Percentiles rank a stretch among this genome's conserved stretches.
Conservation (phyloP, 179 eudicot genomes). For the Vitellaria paradoxa region DNA sequence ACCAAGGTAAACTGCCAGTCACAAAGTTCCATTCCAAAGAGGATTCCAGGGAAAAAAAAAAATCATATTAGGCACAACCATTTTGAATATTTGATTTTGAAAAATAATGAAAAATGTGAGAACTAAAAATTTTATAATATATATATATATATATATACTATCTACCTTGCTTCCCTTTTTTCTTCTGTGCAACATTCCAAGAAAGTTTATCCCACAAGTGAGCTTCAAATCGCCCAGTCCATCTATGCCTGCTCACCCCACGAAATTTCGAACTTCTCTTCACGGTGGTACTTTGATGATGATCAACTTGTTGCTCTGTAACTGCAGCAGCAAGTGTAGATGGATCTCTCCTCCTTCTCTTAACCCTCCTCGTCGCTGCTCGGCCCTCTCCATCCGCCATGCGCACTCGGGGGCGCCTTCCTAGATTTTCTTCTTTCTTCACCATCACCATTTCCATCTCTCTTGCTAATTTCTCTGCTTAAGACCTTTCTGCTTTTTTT, state of each 20-base stretch:
- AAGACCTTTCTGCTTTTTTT: too few relatives aligned
- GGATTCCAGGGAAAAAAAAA: background rate
- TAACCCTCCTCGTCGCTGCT: conserved; percentile 24
- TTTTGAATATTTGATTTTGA: background rate
- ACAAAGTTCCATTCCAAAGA: conserved; percentile 13
- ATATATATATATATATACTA: too few relatives aligned
- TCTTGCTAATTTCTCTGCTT: background rate
- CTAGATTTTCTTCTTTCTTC: conserved; percentile 25
- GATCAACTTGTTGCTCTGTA: conserved; percentile 8
- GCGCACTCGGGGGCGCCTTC: conserved; percentile 2
- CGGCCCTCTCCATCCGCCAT: conserved; percentile 20
- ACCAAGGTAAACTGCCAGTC: conserved; percentile 46
- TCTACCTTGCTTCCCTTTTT: conserved; percentile 55
- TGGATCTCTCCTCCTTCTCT: conserved; percentile 34
- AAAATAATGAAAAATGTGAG: background rate
- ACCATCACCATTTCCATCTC: conserved; percentile 19
- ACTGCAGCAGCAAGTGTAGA: background rate
- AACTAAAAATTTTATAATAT: background rate
- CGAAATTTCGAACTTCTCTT: conserved; percentile 53
- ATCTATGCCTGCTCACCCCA: conserved; percentile 48
- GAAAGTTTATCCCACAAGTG: conserved; percentile 57
- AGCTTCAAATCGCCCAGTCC: conserved; percentile 50
- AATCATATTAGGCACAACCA: conserved; percentile 10
- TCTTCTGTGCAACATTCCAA: conserved; percentile 52
- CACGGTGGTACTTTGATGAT: conserved; percentile 27